Evolutionary conservation across 495 filamentous ascomycete species (phyloP), one percentile per base, ranked within the genome.

Genomic region (Evernia prunastri): DNA sequence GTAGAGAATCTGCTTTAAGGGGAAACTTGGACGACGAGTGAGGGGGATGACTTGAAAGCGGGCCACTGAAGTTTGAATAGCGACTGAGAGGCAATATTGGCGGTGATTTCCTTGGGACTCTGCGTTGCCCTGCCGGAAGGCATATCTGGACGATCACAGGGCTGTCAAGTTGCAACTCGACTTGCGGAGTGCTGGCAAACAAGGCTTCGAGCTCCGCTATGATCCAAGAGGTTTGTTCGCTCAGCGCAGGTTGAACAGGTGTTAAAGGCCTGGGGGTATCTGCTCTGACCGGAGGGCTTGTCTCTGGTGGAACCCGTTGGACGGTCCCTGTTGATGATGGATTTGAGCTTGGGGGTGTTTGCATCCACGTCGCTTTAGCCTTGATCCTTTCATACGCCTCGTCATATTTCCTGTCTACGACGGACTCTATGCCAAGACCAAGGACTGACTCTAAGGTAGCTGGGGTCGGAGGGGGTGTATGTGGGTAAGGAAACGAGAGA

Each of bases 351-450:
- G 54, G 12, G 13, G 58, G n/a, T 39, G 47, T 61, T 20, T 39
- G 54, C 15, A 3, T 51, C 64, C 64, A 66, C 1, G 37, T 56
- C 1, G 13, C n/a, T 42, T 49, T 60, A 36, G 51, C 45, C 45
- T 61, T 56, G 54, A 66, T 66, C 23, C 64, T 51, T 20, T 62
- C 33, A 36, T 56, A 63, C 36, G 51, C 60, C 33, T 63, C 25
- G 17, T 66, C 49, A 33, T 63, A 37, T n/a, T 61, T 58, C 33
- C 18, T 39, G 27, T 35, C 42, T 42, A n/a, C 12, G 29, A 5
- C 27, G 12, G 20, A 27, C 10, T 42, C 36, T 23, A 58, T 63
- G 10, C 29, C 61, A 39, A 63, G 61, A 39, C 29, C 54, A 12
- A 58, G 11, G 13, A n/a, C 39, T 20, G 18, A 18, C 51, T 63